These are phyloP conservation scores for Wickerhamiella sergipiensis DNA, from an alignment of 805 yeast genomes.

Conservation along the genomic window DNA sequence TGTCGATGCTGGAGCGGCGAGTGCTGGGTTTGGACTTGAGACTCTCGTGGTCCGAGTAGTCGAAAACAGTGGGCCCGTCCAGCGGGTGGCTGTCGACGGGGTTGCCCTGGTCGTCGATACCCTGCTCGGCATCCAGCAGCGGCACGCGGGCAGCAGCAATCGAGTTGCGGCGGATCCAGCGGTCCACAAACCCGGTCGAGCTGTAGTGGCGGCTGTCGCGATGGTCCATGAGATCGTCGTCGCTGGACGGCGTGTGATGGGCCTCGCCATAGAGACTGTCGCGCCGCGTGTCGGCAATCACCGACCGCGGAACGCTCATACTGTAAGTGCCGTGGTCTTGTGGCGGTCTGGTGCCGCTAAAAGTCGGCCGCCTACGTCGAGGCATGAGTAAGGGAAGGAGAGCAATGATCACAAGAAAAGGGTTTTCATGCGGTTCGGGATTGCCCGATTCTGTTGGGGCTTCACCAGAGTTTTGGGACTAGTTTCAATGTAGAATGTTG, in stretches of 20 bases:
- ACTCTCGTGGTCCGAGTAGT: constrained; percentile 13
- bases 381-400: neutral
- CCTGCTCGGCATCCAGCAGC: constrained; percentile 6
- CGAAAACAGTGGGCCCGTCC: constrained; percentile 5
- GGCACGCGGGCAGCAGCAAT: constrained; percentile 4
- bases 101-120: neutral
- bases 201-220: neutral
- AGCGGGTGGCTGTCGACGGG: neutral
- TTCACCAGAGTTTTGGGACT: too few species aligned
- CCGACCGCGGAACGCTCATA: neutral
- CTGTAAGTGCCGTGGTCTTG: neutral
- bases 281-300: neutral
- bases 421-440: too few species aligned
- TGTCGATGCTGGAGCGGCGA: constrained; percentile 41
- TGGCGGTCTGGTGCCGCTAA: neutral
- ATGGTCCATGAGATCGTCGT: constrained; percentile 1
- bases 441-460: too few species aligned
- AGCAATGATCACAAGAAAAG: neutral
- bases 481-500: too few species aligned
- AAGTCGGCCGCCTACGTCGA: neutral
- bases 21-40: constrained; percentile 46
- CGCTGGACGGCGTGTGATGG: neutral
- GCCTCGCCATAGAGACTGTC: neutral
- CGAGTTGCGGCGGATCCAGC: constrained; percentile 17
- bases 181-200: constrained; percentile 13